Evolutionary conservation across 371 early-diverging fungal genomes (phyloP).

Genomic region (Rhizomucor miehei): DNA sequence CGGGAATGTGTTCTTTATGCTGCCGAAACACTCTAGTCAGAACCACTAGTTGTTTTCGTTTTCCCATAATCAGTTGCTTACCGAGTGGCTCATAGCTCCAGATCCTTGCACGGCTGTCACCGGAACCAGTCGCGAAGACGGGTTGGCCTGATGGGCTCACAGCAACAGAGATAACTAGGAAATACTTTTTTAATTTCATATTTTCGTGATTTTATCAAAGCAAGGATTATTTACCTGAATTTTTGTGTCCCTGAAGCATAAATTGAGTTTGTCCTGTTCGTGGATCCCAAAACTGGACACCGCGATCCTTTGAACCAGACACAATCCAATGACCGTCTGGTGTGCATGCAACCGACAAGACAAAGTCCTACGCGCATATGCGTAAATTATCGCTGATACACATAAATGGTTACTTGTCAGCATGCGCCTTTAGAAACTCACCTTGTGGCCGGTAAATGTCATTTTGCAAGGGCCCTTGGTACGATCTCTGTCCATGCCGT

Average conservation of each 20-base stretch:
- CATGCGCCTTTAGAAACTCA: too few relatives aligned
- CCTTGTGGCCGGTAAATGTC: slow-evolving; percentile 57
- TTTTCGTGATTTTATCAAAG: not conserved
- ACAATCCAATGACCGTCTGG: slow-evolving; percentile 93
- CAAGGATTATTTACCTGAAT: slow-evolving; percentile 66
- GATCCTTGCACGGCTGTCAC: slow-evolving; percentile 90
- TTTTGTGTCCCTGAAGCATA: slow-evolving; percentile 95
- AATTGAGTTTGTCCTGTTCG: slow-evolving; percentile 76
- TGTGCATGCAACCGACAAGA: slow-evolving; percentile 92
- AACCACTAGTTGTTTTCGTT: not conserved
- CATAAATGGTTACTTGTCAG: too few relatives aligned
- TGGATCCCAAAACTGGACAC: slow-evolving; percentile 96
- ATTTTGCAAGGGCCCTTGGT: slow-evolving; percentile 36
- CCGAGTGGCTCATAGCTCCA: slow-evolving; percentile 74
- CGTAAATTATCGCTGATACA: too few relatives aligned
- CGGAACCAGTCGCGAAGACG: slow-evolving; percentile 96
- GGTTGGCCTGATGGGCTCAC: slow-evolving; percentile 75
- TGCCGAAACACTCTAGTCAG: not conserved
- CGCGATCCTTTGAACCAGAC: slow-evolving; percentile 92
- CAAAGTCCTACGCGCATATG: slow-evolving; percentile 93
- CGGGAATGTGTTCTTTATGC: not conserved
- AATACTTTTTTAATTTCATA: slow-evolving; percentile 3
- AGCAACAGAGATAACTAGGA: slow-evolving; percentile 86
- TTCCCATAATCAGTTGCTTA: not conserved
- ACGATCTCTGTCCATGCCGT: slow-evolving; percentile 25